Evolutionary conservation across 2,329 filamentous ascomycete genomes (phyloP), one percentile per base, ranked within the genome.

Genomic region (Xylaria polymorpha): DNA sequence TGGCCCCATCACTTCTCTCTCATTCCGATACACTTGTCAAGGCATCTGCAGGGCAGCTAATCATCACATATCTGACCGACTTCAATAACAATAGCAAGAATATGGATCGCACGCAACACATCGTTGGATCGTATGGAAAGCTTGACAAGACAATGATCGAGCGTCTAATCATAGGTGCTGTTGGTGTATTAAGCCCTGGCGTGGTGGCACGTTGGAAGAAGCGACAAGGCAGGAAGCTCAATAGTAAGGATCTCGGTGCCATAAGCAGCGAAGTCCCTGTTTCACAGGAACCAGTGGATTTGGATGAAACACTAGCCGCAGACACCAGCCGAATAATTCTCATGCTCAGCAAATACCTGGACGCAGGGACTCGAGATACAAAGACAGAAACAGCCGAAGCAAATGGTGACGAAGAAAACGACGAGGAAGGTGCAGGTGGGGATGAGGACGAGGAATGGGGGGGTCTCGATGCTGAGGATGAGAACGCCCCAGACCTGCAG

Each of bases 291-390:
- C n/a, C n/a, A 14, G 59, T 44, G 6, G 73, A 77, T 20, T 79
- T 95, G 8, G 90, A 91, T 18, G 91, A 96, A 75, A 86, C 89
- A 10, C 84, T 98, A n/a, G 92, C 92, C 1, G 85, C 88, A 50
- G 93, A 97, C 77, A 90, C 90, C 14, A 89, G 93, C 4, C 92
- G 94, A 72, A 94, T 97, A 71, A 84, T 97, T 43, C 86, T 95
- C 44, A 97, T 97, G 83, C 84, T 99, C 0, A 93, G 90, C 50
- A 88, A 83, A 25, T 85, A 85, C 67, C 80, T 89, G 85, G 69
- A 90, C 83, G 76, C 87, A 88, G 92, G 90, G 71, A 83, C 84
- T 79, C 83, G 84, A 20, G 80, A 81, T 9, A 80, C 80, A 1
- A 70, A 75, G 35, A 64, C 61, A 10, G 81, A 81, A 2, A 55